Conservation (phyloP, 1,284 basidiomycete genomes). For the Ustanciosporium gigantosporum region DNA sequence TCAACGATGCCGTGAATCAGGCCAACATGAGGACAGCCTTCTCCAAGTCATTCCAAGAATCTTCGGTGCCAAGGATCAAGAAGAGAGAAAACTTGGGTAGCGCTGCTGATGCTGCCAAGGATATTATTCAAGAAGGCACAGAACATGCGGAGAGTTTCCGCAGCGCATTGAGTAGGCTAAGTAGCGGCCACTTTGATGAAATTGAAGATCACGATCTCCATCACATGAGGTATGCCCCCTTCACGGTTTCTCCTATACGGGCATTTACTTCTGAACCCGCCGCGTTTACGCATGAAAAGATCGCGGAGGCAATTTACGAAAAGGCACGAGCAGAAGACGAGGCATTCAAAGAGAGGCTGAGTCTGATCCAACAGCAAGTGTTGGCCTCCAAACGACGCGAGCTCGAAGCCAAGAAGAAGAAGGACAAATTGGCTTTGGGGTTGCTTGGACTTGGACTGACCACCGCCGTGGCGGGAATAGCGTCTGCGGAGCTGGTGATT, state of each 20-base stretch:
- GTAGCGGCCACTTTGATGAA: too few species aligned
- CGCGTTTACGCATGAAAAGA: background rate
- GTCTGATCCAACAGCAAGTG: background rate
- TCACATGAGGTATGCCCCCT: too few species aligned
- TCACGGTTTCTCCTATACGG: too few species aligned
- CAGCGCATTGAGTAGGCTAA: too few species aligned
- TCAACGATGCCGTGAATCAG: background rate
- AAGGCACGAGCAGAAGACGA: background rate
- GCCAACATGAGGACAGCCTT: background rate
- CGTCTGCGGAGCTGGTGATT: background rate
- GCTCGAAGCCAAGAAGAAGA: background rate
- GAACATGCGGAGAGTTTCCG: too few species aligned
- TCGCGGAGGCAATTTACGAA: background rate
- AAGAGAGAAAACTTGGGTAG: background rate
- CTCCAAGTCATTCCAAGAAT: too few species aligned
- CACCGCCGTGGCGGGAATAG: background rate
- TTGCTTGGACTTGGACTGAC: background rate
- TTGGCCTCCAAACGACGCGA: background rate
- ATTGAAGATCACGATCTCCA: background rate
- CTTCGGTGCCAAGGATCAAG: too few species aligned
- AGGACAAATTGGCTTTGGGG: background rate
- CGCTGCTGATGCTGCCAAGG: background rate
- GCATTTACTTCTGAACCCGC: background rate
- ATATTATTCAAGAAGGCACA: background rate
- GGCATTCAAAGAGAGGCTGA: background rate